Evolutionary conservation across 2,329 filamentous ascomycete species (phyloP).

Genomic region (Exophiala sp.): DNA sequence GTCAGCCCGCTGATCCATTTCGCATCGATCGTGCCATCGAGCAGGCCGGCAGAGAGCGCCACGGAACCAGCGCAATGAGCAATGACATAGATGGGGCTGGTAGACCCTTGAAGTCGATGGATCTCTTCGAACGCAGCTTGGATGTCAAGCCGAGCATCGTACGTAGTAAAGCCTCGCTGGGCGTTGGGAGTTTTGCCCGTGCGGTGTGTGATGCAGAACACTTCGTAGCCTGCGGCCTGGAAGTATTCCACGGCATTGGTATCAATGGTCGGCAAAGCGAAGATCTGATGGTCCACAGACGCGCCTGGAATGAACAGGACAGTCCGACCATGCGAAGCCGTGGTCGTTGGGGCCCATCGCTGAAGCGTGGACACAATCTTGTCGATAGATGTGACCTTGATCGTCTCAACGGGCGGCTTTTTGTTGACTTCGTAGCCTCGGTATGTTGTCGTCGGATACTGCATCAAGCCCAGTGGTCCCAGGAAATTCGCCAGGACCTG

Average conservation of each 20-base stretch:
- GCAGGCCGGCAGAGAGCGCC: slow-evolving; percentile 4
- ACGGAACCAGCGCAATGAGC: slow-evolving; percentile 10
- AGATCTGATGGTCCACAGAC: slow-evolving; percentile 9
- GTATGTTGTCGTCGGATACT: slow-evolving; percentile 6
- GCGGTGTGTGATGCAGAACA: slow-evolving; percentile 9
- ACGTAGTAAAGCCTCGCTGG: slow-evolving; percentile 6
- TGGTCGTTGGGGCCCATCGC: slow-evolving; percentile 3
- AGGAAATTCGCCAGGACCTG: slow-evolving; percentile 8
- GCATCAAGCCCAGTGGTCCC: slow-evolving; percentile 2
- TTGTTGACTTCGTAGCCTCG: slow-evolving; percentile 9
- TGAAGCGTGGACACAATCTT: slow-evolving; percentile 6
- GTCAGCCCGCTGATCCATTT: slow-evolving; percentile 9
- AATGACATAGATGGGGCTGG: slow-evolving; percentile 3
- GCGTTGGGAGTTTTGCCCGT: slow-evolving; percentile 8
- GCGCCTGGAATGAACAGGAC: slow-evolving; percentile 6
- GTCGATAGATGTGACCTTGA: slow-evolving; percentile 6
- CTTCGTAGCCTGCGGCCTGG: slow-evolving; percentile 7
- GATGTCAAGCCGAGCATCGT: slow-evolving; percentile 9
- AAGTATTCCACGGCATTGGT: slow-evolving; percentile 9
- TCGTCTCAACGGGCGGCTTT: slow-evolving; percentile 6
- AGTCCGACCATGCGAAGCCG: neutral
- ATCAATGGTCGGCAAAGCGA: slow-evolving; percentile 6
- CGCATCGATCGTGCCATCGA: slow-evolving; percentile 7
- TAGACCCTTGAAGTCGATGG: neutral
- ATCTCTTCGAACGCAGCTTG: slow-evolving; percentile 10